phyloP scores from a whole-genome alignment of 2,329 filamentous ascomycete genomes.

The Colletotrichum lindemuthianum region DNA sequence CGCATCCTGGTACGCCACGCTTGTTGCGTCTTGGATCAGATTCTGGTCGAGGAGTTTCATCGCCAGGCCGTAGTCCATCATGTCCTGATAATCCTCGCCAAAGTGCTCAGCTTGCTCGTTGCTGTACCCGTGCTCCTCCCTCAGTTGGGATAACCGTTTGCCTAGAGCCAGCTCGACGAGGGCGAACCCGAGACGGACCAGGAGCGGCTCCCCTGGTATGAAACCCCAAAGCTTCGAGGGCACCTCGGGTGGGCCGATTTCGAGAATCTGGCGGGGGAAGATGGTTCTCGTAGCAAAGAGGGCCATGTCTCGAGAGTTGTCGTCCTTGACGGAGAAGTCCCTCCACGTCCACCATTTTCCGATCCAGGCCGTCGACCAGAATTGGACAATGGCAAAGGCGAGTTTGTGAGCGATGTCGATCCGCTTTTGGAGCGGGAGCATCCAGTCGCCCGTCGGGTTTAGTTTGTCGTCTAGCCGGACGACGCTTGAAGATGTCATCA shows the following conservation, averaged over 20 bases:
- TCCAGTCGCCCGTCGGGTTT: background rate
- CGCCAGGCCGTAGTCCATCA: slow-evolving; percentile 10
- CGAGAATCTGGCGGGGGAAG: background rate
- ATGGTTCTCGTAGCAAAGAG: slow-evolving; percentile 14
- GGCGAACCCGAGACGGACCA: slow-evolving; percentile 18
- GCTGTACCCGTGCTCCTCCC: background rate
- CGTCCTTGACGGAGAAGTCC: slow-evolving; percentile 11
- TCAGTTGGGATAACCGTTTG: slow-evolving; percentile 4
- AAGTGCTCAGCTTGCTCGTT: background rate
- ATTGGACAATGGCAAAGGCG: slow-evolving; percentile 14
- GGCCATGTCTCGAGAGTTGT: background rate
- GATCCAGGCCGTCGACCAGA: slow-evolving; percentile 21
- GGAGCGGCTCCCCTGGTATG: slow-evolving; percentile 12
- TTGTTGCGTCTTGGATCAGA: background rate
- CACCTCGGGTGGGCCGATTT: background rate
- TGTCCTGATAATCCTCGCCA: background rate
- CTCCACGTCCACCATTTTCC: slow-evolving; percentile 19
- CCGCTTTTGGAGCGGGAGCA: background rate
- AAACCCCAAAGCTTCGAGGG: slow-evolving; percentile 6
- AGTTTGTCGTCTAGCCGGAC: slow-evolving; percentile 5
- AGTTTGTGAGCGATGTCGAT: slow-evolving; percentile 20
- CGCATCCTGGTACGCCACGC: slow-evolving; percentile 7
- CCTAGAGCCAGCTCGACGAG: slow-evolving; percentile 19
- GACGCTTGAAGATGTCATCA: background rate
- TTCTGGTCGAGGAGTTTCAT: slow-evolving; percentile 1